Percentiles rank a stretch among this genome's conserved stretches.
phyloP scores from a whole-genome alignment of 2,329 filamentous ascomycete species.

The Aspergillus unguis region DNA sequence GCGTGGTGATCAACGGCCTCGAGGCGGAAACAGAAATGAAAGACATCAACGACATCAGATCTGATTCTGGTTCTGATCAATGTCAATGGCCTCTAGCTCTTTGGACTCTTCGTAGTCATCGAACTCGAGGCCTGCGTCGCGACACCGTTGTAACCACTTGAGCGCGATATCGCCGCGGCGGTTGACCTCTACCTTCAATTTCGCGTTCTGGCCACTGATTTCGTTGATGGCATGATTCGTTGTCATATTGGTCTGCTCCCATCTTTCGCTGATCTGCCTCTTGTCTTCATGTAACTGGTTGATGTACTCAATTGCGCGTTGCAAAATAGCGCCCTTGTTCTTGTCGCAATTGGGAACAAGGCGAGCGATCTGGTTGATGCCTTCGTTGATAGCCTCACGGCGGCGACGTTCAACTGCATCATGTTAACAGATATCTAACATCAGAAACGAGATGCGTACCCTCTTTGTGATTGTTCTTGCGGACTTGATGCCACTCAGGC shows the following conservation, averaged over 20 bases:
- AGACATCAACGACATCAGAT: background rate
- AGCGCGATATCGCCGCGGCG: conserved; percentile 69
- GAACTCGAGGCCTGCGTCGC: conserved; percentile 47
- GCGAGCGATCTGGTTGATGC: conserved; percentile 96
- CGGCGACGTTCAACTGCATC: conserved; percentile 83
- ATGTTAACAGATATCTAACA: conserved; percentile 23
- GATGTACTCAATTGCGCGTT: conserved; percentile 91
- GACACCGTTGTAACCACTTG: conserved; percentile 48
- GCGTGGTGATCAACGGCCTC: too few species aligned
- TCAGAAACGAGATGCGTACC: conserved; percentile 53
- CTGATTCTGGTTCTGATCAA: conserved; percentile 30
- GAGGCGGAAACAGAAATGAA: too few species aligned
- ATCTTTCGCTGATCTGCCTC: conserved; percentile 41
- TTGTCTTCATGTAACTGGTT: conserved; percentile 64
- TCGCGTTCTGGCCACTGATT: conserved; percentile 89
- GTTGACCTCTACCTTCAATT: conserved; percentile 89
- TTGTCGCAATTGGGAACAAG: conserved; percentile 98
- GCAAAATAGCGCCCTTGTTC: conserved; percentile 96
- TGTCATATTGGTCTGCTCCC: conserved; percentile 44
- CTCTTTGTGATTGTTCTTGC: conserved; percentile 98
- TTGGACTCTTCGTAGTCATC: conserved; percentile 48
- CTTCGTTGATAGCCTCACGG: conserved; percentile 97
- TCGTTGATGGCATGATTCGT: conserved; percentile 62
- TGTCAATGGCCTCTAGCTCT: conserved; percentile 36
- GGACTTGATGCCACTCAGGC: conserved; percentile 95